Evolutionary conservation across 2,329 filamentous ascomycete species (phyloP).

Genomic region (Trichoderma hamatum): DNA sequence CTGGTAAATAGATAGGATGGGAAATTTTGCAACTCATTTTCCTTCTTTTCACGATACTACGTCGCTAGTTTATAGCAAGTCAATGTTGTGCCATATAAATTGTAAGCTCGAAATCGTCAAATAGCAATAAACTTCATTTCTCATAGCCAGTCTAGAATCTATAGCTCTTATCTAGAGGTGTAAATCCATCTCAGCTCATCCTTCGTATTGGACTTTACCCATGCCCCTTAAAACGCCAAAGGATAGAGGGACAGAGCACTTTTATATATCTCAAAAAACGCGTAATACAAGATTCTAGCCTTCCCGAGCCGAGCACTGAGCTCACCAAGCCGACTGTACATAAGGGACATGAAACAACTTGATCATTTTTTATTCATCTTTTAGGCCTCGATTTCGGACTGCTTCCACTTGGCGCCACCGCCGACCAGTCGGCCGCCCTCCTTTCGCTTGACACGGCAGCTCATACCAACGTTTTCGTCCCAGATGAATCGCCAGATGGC

Average conservation of each 20-base stretch:
- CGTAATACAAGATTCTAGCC: constrained; percentile 2
- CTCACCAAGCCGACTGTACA: background rate
- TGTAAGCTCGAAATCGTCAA: background rate
- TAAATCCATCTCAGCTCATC: background rate
- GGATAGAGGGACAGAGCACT: background rate
- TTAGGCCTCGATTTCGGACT: constrained; percentile 69
- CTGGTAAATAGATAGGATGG: background rate
- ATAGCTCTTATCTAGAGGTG: background rate
- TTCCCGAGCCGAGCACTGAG: background rate
- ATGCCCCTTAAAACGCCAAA: background rate
- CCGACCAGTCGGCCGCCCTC: constrained; percentile 69
- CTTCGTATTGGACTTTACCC: background rate
- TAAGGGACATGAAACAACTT: background rate
- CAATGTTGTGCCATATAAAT: background rate
- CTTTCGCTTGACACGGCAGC: constrained; percentile 89
- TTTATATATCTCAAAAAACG: constrained; percentile 15
- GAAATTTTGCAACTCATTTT: background rate
- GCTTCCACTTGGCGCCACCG: constrained; percentile 60
- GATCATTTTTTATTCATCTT: background rate
- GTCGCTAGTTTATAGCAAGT: background rate
- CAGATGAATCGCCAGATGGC: constrained; percentile 96
- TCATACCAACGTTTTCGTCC: constrained; percentile 86
- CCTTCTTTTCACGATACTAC: background rate
- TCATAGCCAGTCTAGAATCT: constrained; percentile 1
- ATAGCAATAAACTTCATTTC: constrained; percentile 5